A percentile compares a stretch with the other conserved stretches of the same genome.
Conservation (phyloP, 345 rosid genomes). For the Eutrema heterophyllum region DNA sequence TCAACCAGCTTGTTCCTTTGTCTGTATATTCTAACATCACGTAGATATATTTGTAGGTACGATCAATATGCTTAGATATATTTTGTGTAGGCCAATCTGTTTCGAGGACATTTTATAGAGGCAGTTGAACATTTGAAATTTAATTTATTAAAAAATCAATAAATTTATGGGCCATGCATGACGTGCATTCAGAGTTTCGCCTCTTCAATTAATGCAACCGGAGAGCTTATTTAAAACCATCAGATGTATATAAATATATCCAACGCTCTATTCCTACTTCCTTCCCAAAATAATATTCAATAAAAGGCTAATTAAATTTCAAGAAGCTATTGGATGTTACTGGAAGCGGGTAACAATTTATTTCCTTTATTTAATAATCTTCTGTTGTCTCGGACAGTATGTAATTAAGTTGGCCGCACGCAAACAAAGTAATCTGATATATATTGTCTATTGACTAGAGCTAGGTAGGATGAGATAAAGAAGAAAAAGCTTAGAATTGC, state of each 20-base stretch:
- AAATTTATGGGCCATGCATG: slow-evolving; percentile 37
- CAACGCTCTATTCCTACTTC: slow-evolving; percentile 19
- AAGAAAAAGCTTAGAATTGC: not conserved
- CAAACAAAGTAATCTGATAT: not conserved
- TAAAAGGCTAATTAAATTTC: not conserved
- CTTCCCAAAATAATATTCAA: not conserved
- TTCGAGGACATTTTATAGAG: not conserved
- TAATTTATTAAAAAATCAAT: not conserved
- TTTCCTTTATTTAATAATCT: slow-evolving; percentile 3
- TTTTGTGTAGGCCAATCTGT: slow-evolving; percentile 25
- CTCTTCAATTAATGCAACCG: slow-evolving; percentile 27
- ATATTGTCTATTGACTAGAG: not conserved
- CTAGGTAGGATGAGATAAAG: not conserved
- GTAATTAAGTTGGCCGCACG: slow-evolving; percentile 10
- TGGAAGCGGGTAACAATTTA: not conserved
- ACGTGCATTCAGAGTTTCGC: slow-evolving; percentile 50
- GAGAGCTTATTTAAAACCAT: slow-evolving; percentile 15
- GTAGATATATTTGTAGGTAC: slow-evolving; percentile 9
- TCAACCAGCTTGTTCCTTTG: slow-evolving; percentile 34
- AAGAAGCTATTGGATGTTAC: not conserved
- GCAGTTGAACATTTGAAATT: slow-evolving; percentile 20
- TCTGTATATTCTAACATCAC: slow-evolving; percentile 22
- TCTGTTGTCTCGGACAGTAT: slow-evolving; percentile 14
- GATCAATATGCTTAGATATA: slow-evolving; percentile 27
- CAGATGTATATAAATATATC: slow-evolving; percentile 16